Evolutionary conservation across 345 rosid genomes (phyloP), one percentile per base, ranked within the genome.

Genomic region (Nephelium lappaceum): DNA sequence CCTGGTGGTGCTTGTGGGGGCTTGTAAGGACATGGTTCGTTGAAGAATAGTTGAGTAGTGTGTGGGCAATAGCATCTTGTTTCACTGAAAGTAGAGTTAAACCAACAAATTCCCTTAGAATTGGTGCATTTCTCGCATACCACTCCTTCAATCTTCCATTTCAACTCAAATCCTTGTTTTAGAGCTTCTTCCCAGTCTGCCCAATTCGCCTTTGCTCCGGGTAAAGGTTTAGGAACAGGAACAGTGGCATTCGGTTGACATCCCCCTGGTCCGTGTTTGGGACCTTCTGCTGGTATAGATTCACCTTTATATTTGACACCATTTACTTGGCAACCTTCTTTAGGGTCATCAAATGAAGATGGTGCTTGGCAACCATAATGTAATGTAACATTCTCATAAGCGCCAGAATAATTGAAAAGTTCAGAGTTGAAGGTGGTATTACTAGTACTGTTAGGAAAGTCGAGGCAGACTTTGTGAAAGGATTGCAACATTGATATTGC

Each of bases 321-420:
- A 41, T 19, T 51, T 9, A 43, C 5, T 4, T 43, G 5, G 47
- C 47, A 43, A 43, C 47, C 9, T 4, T 43, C 9, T 5, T 9
- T 43, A 4, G 5, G 6, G 21, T 4, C 47, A 43, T 9, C 4
- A 12, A 9, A 9, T 43, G 47, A 9, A 19, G 31, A 21, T 18
- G 8, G 12, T 2, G 11, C 1, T 6, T 15, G 76, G 63, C 87
- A 83, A 23, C 67, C 72, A 71, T 84, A 85, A 25, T 76, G 19
- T 16, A 87, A 67, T 0, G 69, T 85, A 15, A 84, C 45, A 61
- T 24, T 78, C 38, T 60, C 23, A 53, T 75, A 85, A 53, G 67
- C 71, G 0, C 67, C 4, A 0, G 51, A n/a, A 42, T 51, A 31
- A 18, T 78, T 39, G 38, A 85, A 73, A 21, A 78, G 71, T 1